A percentile compares a stretch with the other conserved stretches of the same genome.
phyloP scores from a whole-genome alignment of 2,329 filamentous ascomycete species.

The Aureobasidium sp. region DNA sequence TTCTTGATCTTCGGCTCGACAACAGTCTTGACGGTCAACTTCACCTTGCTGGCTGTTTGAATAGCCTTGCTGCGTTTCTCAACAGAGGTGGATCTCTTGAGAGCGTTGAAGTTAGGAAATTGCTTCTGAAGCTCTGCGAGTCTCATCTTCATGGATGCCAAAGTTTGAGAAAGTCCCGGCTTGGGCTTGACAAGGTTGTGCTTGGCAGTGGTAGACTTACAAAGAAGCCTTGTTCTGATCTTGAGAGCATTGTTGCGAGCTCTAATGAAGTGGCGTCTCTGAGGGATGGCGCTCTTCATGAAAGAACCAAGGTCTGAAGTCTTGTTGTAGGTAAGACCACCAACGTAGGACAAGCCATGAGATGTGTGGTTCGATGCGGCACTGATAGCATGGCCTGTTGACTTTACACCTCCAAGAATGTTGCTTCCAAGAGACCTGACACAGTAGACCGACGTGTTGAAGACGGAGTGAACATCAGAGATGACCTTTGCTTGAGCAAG shows the following conservation, averaged over 20 bases:
- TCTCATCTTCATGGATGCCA: neutral
- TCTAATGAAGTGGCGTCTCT: neutral
- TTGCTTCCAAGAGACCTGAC: neutral
- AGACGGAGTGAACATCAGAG: constrained; percentile 4
- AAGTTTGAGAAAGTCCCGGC: neutral
- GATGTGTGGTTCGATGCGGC: neutral
- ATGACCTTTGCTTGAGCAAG: constrained; percentile 4
- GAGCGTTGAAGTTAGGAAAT: neutral
- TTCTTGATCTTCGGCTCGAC: neutral
- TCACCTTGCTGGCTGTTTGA: neutral
- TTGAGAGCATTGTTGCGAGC: constrained; percentile 10
- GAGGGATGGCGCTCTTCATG: constrained; percentile 4
- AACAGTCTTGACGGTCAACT: neutral
- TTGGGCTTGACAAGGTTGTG: neutral
- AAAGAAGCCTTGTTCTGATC: neutral
- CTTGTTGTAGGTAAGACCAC: constrained; percentile 6
- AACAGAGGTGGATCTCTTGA: neutral
- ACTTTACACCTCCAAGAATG: neutral
- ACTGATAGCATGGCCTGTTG: neutral
- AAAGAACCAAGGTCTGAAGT: neutral
- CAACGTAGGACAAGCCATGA: neutral
- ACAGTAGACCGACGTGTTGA: constrained; percentile 2
- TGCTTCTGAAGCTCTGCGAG: neutral
- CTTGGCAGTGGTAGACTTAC: neutral
- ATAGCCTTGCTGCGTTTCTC: neutral